phyloP scores from a whole-genome alignment of 345 rosid species.

The Capsella bursapastoris region DNA sequence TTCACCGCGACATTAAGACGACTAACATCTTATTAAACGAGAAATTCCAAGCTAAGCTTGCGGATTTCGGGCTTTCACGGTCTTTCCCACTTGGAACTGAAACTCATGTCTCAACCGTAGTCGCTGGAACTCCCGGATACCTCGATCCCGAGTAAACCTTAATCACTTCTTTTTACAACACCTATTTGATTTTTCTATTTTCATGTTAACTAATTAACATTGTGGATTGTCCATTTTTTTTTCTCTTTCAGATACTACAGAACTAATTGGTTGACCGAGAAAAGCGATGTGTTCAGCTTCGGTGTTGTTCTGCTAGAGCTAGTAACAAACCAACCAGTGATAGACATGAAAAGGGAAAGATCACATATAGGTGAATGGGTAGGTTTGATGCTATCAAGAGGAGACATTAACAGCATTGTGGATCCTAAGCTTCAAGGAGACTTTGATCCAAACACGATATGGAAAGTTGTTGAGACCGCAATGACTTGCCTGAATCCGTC shows the following conservation, averaged over 20 bases:
- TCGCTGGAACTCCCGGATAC: constrained; percentile 63
- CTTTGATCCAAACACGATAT: constrained; percentile 46
- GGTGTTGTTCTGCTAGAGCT: constrained; percentile 62
- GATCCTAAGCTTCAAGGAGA: constrained; percentile 59
- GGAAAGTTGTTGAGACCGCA: constrained; percentile 61
- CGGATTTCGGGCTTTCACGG: constrained; percentile 68
- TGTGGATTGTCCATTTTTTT: background rate
- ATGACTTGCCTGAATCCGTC: constrained; percentile 49
- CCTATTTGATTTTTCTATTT: background rate
- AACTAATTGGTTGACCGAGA: constrained; percentile 50
- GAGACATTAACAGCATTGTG: constrained; percentile 52
- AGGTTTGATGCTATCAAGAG: constrained; percentile 47
- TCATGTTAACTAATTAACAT: background rate
- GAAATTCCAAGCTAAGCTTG: constrained; percentile 62
- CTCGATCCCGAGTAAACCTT: constrained; percentile 61
- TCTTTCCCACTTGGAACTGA: constrained; percentile 49
- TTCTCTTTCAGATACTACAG: constrained; percentile 34
- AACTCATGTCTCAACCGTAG: constrained; percentile 46
- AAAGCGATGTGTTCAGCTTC: constrained; percentile 68
- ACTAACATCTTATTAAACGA: constrained; percentile 62
- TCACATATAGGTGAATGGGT: constrained; percentile 54
- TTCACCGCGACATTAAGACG: constrained; percentile 64
- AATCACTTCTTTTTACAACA: constrained; percentile 12
- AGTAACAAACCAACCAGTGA: constrained; percentile 53
- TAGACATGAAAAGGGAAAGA: constrained; percentile 40